Base-by-base conservation (phyloP, 371 early-diverging fungal species). In the Lichtheimia hyalospora region DNA sequence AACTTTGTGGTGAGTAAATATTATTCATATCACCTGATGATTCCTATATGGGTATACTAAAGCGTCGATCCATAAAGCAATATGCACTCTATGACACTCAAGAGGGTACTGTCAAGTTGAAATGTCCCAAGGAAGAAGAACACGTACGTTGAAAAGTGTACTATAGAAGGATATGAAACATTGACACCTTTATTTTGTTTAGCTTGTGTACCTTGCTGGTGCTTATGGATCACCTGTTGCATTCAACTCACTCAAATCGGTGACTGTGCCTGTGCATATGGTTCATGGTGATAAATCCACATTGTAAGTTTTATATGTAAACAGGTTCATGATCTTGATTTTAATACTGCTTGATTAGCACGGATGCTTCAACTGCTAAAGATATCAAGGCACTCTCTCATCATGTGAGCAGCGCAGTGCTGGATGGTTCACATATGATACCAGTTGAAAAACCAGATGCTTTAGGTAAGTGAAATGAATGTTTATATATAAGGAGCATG, bases 61-160 rank as follows among this genome's bases (percentile, higher is more conserved):
- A 51, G 24, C 25, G 21, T 23, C 5, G 20, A 23, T 23, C 52
- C 20, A 51, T 18, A 14, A 44, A 60, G 60, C 15, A 60, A 18
- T 52, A 60, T 50, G 78, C 69, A 1, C 40, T 72, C 43, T 77
- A 77, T 49, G 63, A 77, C 14, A 65, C 73, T 7, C 60, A 70
- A 12, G 58, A 74, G 12, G 78, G 78, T 3, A 72, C 68, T 1
- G 61, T 77, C 8, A 74, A 70, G 23, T 49, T 77, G 18, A 77
- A 77, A 50, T 77, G 78, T 25, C 69, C 67, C 5, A 67, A 52
- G 54, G 70, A 71, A 41, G 64, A 72, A 49, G 78, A 77, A 67
- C 65, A 70, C 21, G 77, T 74, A 74, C 20, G 58, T 40, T n/a
- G n/a, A 5, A 34, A 7, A 50, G 13, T 23, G 34, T 53, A 5